Conservation (phyloP, 352 stramenopile species). For the Phytophthora ohioensis region DNA sequence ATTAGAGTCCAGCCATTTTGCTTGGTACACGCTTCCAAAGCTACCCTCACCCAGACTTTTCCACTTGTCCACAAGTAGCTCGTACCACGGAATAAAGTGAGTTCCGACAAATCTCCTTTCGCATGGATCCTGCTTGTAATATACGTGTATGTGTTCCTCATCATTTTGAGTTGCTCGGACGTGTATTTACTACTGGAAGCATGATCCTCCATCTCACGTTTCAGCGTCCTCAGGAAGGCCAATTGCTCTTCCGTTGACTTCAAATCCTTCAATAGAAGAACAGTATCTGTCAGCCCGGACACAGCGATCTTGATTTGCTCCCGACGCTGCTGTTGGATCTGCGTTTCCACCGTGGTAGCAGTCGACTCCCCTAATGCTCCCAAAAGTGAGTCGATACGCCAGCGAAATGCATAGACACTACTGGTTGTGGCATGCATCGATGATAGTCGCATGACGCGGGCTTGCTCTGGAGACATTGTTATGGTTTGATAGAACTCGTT, state of each 20-base stretch:
- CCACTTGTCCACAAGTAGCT: slow-evolving; percentile 17
- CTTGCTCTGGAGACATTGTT: slow-evolving; percentile 10
- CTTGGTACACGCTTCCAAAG: slow-evolving; percentile 14
- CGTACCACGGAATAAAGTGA: slow-evolving; percentile 24
- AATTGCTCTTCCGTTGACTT: slow-evolving; percentile 7
- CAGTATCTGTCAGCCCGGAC: neutral
- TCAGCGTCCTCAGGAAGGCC: neutral
- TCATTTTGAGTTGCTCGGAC: neutral
- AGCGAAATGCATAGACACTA: slow-evolving; percentile 8
- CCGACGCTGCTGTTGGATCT: slow-evolving; percentile 1
- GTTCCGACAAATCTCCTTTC: neutral
- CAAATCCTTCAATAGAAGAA: slow-evolving; percentile 10
- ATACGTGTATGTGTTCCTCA: neutral
- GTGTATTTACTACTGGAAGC: slow-evolving; percentile 1
- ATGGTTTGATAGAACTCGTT: slow-evolving; percentile 7
- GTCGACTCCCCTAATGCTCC: neutral
- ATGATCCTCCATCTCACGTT: slow-evolving; percentile 6
- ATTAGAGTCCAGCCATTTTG: slow-evolving; percentile 20
- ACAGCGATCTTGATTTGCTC: slow-evolving; percentile 1
- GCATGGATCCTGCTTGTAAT: neutral
- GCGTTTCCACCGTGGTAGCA: neutral
- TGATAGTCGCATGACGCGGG: slow-evolving; percentile 5
- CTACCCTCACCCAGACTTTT: slow-evolving; percentile 5
- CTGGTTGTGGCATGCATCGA: slow-evolving; percentile 6
- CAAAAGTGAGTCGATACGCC: slow-evolving; percentile 7